Evolutionary conservation across 75 land plant species (phyloP).

Genomic region (Picea sitchensis): DNA sequence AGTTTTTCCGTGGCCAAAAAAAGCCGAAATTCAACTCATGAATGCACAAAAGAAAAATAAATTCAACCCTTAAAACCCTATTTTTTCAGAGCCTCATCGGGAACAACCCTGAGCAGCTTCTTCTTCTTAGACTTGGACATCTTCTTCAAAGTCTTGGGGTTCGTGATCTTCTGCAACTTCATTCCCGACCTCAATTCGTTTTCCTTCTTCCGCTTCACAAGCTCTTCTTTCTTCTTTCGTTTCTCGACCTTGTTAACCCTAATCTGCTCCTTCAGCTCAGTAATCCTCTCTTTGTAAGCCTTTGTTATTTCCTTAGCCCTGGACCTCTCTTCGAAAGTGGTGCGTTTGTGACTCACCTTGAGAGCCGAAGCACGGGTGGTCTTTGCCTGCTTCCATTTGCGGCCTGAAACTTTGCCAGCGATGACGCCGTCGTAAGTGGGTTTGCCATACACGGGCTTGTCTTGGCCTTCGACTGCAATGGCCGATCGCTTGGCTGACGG

Average conservation of each 20-base stretch:
- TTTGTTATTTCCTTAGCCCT: constrained; percentile 67
- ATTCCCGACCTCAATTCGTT: constrained; percentile 66
- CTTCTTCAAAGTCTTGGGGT: constrained; percentile 90
- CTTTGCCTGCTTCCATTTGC: constrained; percentile 82
- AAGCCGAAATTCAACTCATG: too few relatives aligned
- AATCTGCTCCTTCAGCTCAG: constrained; percentile 89
- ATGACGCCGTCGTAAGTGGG: constrained; percentile 89
- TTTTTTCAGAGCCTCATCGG: constrained; percentile 45
- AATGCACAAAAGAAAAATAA: neutral
- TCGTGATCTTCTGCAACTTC: constrained; percentile 72
- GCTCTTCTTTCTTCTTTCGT: constrained; percentile 74
- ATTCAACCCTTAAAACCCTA: neutral
- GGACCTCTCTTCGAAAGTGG: constrained; percentile 52
- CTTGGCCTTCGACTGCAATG: constrained; percentile 38
- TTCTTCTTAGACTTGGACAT: constrained; percentile 74
- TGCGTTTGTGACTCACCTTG: constrained; percentile 35
- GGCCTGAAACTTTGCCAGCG: constrained; percentile 85
- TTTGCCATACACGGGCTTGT: constrained; percentile 60
- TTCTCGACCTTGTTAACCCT: constrained; percentile 76
- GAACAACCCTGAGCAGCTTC: constrained; percentile 64
- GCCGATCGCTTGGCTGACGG: constrained; percentile 58
- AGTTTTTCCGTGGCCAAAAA: too few relatives aligned
- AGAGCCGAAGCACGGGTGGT: constrained; percentile 58
- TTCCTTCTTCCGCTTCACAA: constrained; percentile 85
- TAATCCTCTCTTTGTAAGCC: constrained; percentile 71